Conservation (phyloP, 2,329 filamentous ascomycete genomes). For the Drechslerella coelobrocha region DNA sequence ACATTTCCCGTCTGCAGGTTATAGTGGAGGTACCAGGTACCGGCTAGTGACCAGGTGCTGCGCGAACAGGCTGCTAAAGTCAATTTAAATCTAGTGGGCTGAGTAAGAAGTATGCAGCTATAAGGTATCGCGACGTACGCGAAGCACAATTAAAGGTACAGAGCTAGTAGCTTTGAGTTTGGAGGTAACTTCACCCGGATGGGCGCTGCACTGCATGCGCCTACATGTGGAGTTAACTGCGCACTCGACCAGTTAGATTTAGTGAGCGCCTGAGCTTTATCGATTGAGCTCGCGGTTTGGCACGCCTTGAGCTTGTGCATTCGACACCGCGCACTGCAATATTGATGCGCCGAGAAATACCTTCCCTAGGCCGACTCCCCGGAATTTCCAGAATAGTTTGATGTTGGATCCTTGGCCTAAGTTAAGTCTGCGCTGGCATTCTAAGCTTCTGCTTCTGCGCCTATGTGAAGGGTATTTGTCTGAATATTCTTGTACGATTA, state of each 20-base stretch:
- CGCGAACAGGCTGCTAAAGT: too few species aligned
- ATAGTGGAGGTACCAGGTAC: not conserved
- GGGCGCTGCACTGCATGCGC: not conserved
- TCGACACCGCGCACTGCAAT: too few species aligned
- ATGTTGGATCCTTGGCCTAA: not conserved
- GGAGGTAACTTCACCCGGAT: not conserved
- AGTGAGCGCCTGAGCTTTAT: not conserved
- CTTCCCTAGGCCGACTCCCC: not conserved
- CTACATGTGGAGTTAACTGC: not conserved
- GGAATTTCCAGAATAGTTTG: not conserved
- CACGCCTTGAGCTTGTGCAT: not conserved
- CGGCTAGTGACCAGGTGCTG: not conserved
- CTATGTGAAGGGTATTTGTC: too few species aligned
- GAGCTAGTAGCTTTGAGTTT: not conserved
- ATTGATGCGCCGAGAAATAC: too few species aligned
- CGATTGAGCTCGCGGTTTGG: not conserved
- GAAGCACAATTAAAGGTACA: conserved; percentile 1
- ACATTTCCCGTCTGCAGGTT: not conserved
- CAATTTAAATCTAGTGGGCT: not conserved
- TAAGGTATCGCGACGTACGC: not conserved
- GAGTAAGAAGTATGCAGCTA: conserved; percentile 1
- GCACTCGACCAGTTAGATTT: not conserved
- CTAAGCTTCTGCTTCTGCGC: too few species aligned
- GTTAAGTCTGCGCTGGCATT: too few species aligned
- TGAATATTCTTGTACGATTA: too few species aligned